A percentile compares a stretch with the other conserved stretches of the same genome.
Conservation (phyloP, 805 yeast species). For the Saturnispora halmiae region DNA sequence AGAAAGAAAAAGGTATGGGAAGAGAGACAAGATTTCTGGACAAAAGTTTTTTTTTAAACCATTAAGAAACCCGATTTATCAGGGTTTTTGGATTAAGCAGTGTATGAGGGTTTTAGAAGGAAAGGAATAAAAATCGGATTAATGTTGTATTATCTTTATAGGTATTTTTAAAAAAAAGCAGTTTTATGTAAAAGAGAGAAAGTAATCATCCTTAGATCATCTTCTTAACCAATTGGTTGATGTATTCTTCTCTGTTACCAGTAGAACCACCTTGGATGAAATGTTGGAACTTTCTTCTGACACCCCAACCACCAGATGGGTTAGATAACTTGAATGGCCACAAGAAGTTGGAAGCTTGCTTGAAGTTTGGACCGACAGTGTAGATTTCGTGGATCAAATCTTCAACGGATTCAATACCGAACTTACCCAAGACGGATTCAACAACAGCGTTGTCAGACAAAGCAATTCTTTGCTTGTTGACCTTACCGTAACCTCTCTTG, state of each 20-base stretch:
- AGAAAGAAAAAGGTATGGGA: too few species aligned
- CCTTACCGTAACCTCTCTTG: constrained; percentile 98
- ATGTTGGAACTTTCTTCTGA: constrained; percentile 92
- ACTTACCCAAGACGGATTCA: constrained; percentile 83
- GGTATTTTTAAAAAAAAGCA: constrained; percentile 3
- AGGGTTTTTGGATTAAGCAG: too few species aligned
- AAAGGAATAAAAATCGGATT: background rate
- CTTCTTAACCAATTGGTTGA: constrained; percentile 88
- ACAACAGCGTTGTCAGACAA: constrained; percentile 80
- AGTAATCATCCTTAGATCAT: constrained; percentile 58
- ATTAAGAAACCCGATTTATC: too few species aligned
- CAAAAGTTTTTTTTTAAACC: too few species aligned
- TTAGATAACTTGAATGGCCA: constrained; percentile 97
- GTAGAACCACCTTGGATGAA: constrained; percentile 97
- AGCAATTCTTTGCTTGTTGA: constrained; percentile 91
- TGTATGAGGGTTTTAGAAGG: background rate
- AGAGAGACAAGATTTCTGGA: too few species aligned
- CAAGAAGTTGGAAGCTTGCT: constrained; percentile 96
- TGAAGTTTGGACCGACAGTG: constrained; percentile 98
- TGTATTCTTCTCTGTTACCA: constrained; percentile 96
- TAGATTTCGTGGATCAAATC: constrained; percentile 93
- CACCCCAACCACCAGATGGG: constrained; percentile 98
- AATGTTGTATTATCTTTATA: background rate
- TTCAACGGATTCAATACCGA: constrained; percentile 86
- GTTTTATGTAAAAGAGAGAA: constrained; percentile 2